Conservation (phyloP, 2,329 filamentous ascomycete species). For the Aschersonia sp. region DNA sequence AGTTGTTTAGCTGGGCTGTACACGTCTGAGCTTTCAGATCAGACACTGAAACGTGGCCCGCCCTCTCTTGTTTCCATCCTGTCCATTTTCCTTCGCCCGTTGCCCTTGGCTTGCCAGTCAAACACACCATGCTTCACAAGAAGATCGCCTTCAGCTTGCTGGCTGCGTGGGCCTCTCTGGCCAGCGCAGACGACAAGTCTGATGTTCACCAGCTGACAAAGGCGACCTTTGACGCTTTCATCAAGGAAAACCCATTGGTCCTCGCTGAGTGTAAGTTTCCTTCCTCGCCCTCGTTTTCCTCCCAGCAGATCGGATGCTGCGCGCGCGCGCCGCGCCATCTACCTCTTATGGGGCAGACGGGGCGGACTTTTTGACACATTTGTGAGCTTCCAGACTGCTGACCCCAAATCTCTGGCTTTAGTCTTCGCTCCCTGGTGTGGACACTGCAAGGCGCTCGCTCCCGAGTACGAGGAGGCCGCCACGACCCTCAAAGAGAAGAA, state of each 20-base stretch:
- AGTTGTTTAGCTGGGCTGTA: neutral
- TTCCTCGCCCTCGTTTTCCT: neutral
- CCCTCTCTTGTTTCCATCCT: neutral
- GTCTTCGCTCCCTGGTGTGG: slow-evolving; percentile 96
- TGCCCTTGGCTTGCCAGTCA: neutral
- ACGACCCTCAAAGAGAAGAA: slow-evolving; percentile 77
- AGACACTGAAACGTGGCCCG: no score
- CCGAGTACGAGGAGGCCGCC: slow-evolving; percentile 79
- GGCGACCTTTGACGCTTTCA: slow-evolving; percentile 75
- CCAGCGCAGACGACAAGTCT: slow-evolving; percentile 43
- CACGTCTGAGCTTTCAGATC: neutral
- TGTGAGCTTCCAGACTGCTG: slow-evolving; percentile 13
- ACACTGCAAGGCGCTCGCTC: slow-evolving; percentile 95
- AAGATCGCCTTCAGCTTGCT: slow-evolving; percentile 38
- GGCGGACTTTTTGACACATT: neutral
- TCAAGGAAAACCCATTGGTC: slow-evolving; percentile 75
- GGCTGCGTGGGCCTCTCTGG: slow-evolving; percentile 39
- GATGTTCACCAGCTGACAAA: slow-evolving; percentile 77
- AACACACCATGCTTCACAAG: slow-evolving; percentile 31
- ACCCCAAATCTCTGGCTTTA: slow-evolving; percentile 20
- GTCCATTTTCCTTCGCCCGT: neutral
- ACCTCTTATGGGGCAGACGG: neutral
- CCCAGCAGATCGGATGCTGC: neutral
- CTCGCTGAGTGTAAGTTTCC: slow-evolving; percentile 84
- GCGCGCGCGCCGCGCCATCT: no score